These are phyloP conservation scores for Chlorella sp. DNA, from an alignment of 139 green algal species.

Conservation along the genomic window DNA sequence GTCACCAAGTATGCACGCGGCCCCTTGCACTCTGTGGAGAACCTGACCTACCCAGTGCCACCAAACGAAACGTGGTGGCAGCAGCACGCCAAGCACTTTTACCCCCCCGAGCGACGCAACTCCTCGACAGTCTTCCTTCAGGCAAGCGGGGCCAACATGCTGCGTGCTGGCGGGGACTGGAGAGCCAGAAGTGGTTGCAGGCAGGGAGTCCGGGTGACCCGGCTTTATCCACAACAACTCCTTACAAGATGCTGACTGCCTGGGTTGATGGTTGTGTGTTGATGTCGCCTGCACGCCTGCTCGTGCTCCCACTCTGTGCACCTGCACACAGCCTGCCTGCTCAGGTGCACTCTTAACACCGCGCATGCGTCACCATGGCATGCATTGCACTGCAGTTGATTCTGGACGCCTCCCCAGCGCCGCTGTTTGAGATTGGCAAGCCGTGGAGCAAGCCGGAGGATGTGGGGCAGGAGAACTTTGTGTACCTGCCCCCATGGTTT, in stretches of 20 bases:
- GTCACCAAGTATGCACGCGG: neutral
- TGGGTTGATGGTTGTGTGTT: neutral
- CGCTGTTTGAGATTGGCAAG: slow-evolving; percentile 1
- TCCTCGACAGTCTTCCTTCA: neutral
- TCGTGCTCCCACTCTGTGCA: neutral
- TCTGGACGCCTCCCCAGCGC: neutral
- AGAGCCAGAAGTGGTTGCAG: no score
- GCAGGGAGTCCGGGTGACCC: no score
- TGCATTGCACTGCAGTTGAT: neutral
- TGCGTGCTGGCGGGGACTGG: neutral
- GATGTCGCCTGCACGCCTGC: neutral
- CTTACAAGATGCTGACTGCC: no score
- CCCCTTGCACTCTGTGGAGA: neutral
- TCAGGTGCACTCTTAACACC: neutral
- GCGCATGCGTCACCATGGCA: no score
- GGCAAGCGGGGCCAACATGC: neutral
- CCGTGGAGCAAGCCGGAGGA: neutral
- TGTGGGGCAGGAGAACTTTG: neutral
- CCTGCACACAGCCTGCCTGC: neutral
- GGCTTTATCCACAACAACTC: no score
- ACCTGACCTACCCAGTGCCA: neutral
- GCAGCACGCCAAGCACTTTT: neutral
- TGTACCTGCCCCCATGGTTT: neutral
- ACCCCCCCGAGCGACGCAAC: slow-evolving; percentile 3
- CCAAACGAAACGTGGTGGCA: neutral